Conservation (phyloP, 164 flowering plant genomes). For the Aristolochia californica region DNA sequence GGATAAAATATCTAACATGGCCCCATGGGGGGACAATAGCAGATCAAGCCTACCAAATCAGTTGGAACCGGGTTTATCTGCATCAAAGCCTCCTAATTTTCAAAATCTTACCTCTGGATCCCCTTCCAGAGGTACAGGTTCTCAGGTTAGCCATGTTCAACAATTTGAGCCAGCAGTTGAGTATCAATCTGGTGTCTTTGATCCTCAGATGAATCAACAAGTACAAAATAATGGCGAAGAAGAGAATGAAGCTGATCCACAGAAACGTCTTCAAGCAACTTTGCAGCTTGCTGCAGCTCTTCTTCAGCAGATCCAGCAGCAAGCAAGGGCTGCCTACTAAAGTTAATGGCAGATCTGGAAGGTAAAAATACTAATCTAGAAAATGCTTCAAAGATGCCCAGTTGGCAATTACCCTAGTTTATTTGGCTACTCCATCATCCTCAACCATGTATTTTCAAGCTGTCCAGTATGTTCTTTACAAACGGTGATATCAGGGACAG, state of each 20-base stretch:
- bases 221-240: conserved; percentile 24
- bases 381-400: too few relatives aligned
- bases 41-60: conserved; percentile 17
- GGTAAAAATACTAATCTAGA: too few relatives aligned
- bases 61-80: conserved; percentile 13
- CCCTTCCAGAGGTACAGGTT: conserved; percentile 12
- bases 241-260: conserved; percentile 62
- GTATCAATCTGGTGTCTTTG: conserved; percentile 11
- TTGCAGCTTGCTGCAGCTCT: conserved; percentile 90
- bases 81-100: conserved; percentile 14
- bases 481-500: too few relatives aligned
- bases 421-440: too few relatives aligned
- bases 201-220: conserved; percentile 21
- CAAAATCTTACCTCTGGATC: conserved; percentile 22
- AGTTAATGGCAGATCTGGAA: not conserved
- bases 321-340: conserved; percentile 34
- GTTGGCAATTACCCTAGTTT: too few relatives aligned
- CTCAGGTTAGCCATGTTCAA: conserved; percentile 34
- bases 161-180: conserved; percentile 31
- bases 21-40: conserved; percentile 21
- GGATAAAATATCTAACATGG: conserved; percentile 15
- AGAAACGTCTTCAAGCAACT: conserved; percentile 90
- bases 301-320: conserved; percentile 92
- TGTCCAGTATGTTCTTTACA: too few relatives aligned
- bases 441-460: too few relatives aligned